Percentiles rank a stretch among this genome's conserved stretches.
Conservation (phyloP, 768 basidiomycete species). For the Hirschioporus abietinus region DNA sequence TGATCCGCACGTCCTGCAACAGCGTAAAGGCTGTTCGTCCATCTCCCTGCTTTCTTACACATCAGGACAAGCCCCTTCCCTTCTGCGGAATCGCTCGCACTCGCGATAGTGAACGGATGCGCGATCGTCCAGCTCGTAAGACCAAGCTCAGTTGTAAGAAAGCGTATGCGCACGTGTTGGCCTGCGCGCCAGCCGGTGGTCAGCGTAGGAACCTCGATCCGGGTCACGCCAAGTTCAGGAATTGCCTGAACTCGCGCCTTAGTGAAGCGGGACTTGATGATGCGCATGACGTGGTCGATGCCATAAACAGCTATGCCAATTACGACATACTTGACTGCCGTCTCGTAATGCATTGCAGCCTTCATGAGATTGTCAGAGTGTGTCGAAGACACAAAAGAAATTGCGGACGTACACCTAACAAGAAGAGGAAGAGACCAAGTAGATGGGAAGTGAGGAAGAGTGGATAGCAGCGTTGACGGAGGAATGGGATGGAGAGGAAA, state of each 20-base stretch:
- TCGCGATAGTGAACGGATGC: constrained; percentile 83
- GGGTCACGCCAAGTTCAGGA: constrained; percentile 56
- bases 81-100: constrained; percentile 48
- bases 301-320: constrained; percentile 45
- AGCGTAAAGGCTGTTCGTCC: constrained; percentile 55
- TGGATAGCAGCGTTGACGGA: constrained; percentile 56
- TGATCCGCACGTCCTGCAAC: constrained; percentile 35
- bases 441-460: constrained; percentile 62
- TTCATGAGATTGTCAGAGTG: constrained; percentile 15
- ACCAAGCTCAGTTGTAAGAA: constrained; percentile 53
- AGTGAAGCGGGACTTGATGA: constrained; percentile 56
- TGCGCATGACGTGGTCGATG: constrained; percentile 56
- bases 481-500: constrained; percentile 52
- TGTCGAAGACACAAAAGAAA: neutral
- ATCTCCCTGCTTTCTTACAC: constrained; percentile 59
- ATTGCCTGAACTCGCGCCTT: constrained; percentile 56
- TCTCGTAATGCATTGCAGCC: constrained; percentile 46
- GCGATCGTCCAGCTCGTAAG: constrained; percentile 50
- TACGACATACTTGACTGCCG: constrained; percentile 49
- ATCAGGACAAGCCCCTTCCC: constrained; percentile 52
- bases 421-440: constrained; percentile 42
- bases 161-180: constrained; percentile 74
- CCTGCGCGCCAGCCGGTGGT: constrained; percentile 78
- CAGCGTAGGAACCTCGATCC: constrained; percentile 54
- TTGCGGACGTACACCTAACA: constrained; percentile 46